Evolutionary conservation across 2,329 filamentous ascomycete species (phyloP).

Genomic region (Hymenoscyphus scutula): DNA sequence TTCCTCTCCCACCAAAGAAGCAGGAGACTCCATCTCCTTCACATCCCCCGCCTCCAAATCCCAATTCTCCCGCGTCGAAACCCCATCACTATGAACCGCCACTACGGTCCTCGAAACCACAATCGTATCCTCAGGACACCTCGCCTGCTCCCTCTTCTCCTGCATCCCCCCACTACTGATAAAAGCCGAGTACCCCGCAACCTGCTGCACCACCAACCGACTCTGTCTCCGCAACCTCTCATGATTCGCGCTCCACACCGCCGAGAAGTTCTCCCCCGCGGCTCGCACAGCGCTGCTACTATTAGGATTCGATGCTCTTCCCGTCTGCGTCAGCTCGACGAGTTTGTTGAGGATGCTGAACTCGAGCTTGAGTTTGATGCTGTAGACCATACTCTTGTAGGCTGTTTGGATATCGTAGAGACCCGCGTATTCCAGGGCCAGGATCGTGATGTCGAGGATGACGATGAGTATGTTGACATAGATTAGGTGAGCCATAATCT

Average conservation of each 20-base stretch:
- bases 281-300: background rate
- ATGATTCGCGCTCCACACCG: background rate
- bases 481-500: constrained; percentile 44
- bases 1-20: background rate
- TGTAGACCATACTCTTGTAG: constrained; percentile 41
- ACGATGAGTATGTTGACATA: constrained; percentile 46
- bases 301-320: background rate
- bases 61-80: background rate
- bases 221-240: background rate
- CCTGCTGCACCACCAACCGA: background rate
- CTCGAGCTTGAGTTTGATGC: constrained; percentile 47
- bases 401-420: constrained; percentile 40
- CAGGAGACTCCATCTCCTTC: background rate
- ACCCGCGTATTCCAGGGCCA: constrained; percentile 39
- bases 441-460: constrained; percentile 42
- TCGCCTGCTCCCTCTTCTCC: no score
- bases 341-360: constrained; percentile 43
- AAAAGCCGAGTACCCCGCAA: background rate
- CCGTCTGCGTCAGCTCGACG: background rate
- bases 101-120: constrained; percentile 1
- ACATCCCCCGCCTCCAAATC: background rate
- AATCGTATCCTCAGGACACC: background rate
- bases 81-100: background rate
- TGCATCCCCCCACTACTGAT: background rate
- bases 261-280: background rate